Evolutionary conservation across 2,329 filamentous ascomycete genomes (phyloP).

Genomic region (Drechslera avenae): DNA sequence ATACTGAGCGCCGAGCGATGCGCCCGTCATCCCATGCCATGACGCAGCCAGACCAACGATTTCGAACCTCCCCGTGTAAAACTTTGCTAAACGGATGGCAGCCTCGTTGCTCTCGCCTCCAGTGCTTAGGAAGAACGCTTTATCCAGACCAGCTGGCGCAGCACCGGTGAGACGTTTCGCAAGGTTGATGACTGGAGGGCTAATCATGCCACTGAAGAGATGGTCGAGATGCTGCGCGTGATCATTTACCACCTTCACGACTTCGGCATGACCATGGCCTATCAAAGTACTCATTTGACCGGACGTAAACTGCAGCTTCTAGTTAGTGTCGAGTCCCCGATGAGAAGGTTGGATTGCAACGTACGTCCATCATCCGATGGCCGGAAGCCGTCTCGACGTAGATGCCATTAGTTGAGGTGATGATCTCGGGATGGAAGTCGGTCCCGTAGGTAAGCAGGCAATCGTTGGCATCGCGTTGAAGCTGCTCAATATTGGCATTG

Average conservation of each 20-base stretch:
- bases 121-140: constrained; percentile 44
- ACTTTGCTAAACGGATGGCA: constrained; percentile 68
- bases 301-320: constrained; percentile 5
- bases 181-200: constrained; percentile 41
- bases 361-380: constrained; percentile 39
- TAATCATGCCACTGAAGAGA: constrained; percentile 45
- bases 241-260: constrained; percentile 36
- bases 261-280: constrained; percentile 42
- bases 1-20: constrained; percentile 60
- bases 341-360: not conserved
- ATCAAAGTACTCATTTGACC: constrained; percentile 24
- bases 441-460: constrained; percentile 32
- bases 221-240: constrained; percentile 41
- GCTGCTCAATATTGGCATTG: constrained; percentile 18
- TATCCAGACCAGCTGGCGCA: constrained; percentile 37
- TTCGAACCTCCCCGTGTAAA: constrained; percentile 68
- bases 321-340: not conserved
- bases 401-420: constrained; percentile 34
- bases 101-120: constrained; percentile 57
- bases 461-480: constrained; percentile 29
- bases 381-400: constrained; percentile 39
- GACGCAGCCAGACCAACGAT: constrained; percentile 64
- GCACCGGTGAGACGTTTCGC: constrained; percentile 36
- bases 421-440: constrained; percentile 37
- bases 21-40: constrained; percentile 66